Percentiles rank a stretch among this genome's conserved stretches.
Evolutionary conservation across 306 rosid genomes (phyloP).

Genomic region (Prunus mume): DNA sequence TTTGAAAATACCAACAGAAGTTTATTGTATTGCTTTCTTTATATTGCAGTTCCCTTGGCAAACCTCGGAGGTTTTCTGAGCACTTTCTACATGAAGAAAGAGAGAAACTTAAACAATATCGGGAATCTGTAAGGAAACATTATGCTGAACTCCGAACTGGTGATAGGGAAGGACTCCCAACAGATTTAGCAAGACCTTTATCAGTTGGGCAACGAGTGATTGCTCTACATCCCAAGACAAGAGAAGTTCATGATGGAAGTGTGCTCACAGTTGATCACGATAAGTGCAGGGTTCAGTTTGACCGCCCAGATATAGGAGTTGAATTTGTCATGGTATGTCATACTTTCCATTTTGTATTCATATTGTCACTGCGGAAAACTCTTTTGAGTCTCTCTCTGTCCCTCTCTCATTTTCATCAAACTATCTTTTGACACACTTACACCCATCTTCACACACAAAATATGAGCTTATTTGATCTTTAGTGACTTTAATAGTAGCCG

Average conservation of each 20-base stretch:
- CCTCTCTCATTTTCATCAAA: neutral
- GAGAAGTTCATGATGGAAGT: conserved; percentile 88
- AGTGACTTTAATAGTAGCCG: neutral
- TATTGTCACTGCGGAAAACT: neutral
- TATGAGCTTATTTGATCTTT: neutral
- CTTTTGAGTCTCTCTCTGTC: neutral
- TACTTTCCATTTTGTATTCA: neutral
- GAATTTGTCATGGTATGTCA: conserved; percentile 73
- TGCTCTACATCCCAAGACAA: conserved; percentile 83
- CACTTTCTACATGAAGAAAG: conserved; percentile 73
- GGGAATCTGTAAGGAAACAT: conserved; percentile 82
- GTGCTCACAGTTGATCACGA: conserved; percentile 90
- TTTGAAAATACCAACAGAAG: neutral
- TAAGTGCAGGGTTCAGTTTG: conserved; percentile 86
- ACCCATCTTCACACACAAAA: neutral
- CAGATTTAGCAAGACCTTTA: conserved; percentile 89
- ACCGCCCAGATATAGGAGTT: conserved; percentile 81
- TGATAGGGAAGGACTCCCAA: conserved; percentile 78
- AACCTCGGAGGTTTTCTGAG: conserved; percentile 92
- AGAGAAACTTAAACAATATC: conserved; percentile 73
- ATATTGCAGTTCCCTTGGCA: conserved; percentile 87
- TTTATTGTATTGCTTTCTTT: conserved; percentile 22
- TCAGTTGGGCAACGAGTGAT: conserved; percentile 86
- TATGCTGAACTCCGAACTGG: conserved; percentile 74
- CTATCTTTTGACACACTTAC: neutral